Evolutionary conservation across 352 stramenopile genomes (phyloP), one percentile per base, ranked within the genome.

Genomic region (Globisporangium mamillatum): DNA sequence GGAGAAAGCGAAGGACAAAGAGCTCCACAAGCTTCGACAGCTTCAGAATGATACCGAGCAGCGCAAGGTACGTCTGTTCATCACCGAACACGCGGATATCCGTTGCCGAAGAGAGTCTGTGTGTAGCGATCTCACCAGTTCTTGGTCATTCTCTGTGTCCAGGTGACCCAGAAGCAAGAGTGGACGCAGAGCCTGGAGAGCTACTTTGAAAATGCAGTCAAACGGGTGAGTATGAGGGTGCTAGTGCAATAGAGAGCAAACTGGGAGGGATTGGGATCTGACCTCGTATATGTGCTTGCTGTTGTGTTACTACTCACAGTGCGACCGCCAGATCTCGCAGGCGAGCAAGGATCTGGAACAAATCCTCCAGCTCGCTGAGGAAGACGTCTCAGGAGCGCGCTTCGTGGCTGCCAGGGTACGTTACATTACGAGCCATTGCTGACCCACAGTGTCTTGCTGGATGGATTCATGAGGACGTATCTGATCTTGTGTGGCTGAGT

Each of bases 331-430:
- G 48, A 89, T 92, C 36, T 59, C 71, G 2, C 36, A 71, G 3
- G 69, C 78, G 12, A 81, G 70, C 29, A 59, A 68, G 0, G 63
- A 80, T 25, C 72, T 93, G 0, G 83, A 93, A 44, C n/a, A 65
- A 24, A 68, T 91, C 16, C 73, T 90, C 3, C 69, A 77, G 22
- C 70, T 73, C 24, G 74, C 76, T 34, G 82, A 92, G 32, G 22
- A 70, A 2, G 74, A 91, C 57, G 53, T 76, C 7, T 54, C 78
- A 0, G 64, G 24, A 2, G 79, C 83, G 24, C 85, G 83, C 4
- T 91, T 88, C 62, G 73, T 78, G 20, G 80, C 81, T 34, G 81
- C 85, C 22, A 81, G 83, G 56, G 78, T 86, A 22, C 3, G 67
- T 38, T 24, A 22, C 3, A 65, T 38, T 20, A 18, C 14, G 25